Base-by-base conservation (phyloP, 1,139 yeast species). In the Lodderomyces oxycetoniae region DNA sequence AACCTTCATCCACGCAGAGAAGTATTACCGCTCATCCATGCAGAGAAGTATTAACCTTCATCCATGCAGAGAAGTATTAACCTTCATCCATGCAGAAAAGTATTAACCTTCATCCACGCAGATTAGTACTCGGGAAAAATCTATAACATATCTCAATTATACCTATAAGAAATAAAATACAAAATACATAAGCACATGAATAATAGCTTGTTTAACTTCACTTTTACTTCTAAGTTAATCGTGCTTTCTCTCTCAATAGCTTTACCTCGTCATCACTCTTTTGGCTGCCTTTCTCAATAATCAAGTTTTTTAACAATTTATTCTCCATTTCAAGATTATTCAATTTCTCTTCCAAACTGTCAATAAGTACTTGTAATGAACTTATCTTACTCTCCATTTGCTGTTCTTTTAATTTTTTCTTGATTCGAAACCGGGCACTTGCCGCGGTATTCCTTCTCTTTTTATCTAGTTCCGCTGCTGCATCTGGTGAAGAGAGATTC, bases 391-490 rank as follows among this genome's bases (percentile, higher is more conserved):
- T 67, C 57, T 86, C 95, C 80, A 86, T 77, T 54, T 86, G 89
- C 55, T 80, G 87, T 56, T 87, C 95, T 51, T 84, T 80, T 55
- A 79, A 48, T 64, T 85, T 87, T 71, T 82, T 84, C 66, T 82
- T 84, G 48, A 81, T 77, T 43, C 94, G 67, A 64, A 85, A 81
- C 40, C 93, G 63, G 1, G 91, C 91, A 31, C 83, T 75, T 1
- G 94, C 94, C 1, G 88, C 89, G 0, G 91, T 81, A 59, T 82
- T 83, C 43, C 89, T 69, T 33, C 83, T 68, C 33, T 88, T 70
- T 55, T 83, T 82, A 53, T 79, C 85, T 8, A 39, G 28, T 20
- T 42, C 44, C 7, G 41, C 37, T 1, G 39, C 32, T 1, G 39
- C 32, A 9, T 35, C 39, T 5, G 32, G 30, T 17, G 31, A 14